phyloP scores from a whole-genome alignment of 164 flowering plant genomes.

The Tinospora cordifolia region DNA sequence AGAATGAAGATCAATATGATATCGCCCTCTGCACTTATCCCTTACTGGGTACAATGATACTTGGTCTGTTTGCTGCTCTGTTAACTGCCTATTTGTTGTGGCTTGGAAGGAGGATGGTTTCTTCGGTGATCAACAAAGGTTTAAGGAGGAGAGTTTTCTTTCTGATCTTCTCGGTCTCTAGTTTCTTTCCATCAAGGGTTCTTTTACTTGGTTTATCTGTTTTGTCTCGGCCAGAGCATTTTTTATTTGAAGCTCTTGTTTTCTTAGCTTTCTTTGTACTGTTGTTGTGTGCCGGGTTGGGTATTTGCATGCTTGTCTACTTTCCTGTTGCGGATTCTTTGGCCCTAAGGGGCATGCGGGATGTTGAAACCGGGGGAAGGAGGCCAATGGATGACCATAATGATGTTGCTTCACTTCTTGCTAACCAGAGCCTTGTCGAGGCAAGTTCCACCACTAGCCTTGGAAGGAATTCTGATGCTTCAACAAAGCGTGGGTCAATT shows the following conservation, averaged over 20 bases:
- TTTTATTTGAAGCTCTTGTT: conserved; percentile 55
- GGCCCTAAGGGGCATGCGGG: conserved; percentile 44
- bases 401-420: conserved; percentile 52
- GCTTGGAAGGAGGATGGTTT: conserved; percentile 65
- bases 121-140: conserved; percentile 74
- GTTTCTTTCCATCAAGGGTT: conserved; percentile 70
- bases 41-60: conserved; percentile 63
- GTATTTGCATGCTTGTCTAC: conserved; percentile 75
- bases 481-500: conserved; percentile 71
- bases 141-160: conserved; percentile 71
- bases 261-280: conserved; percentile 73
- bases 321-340: conserved; percentile 80
- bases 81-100: conserved; percentile 56
- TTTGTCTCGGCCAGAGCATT: conserved; percentile 48
- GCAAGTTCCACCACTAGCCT: conserved; percentile 33
- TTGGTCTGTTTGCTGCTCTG: conserved; percentile 56
- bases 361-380: conserved; percentile 51
- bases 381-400: conserved; percentile 28
- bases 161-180: conserved; percentile 57
- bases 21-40: conserved; percentile 79
- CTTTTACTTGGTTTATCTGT: conserved; percentile 79
- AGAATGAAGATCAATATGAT: conserved; percentile 8
- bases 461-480: conserved; percentile 54
- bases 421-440: conserved; percentile 48
- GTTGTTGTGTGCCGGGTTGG: conserved; percentile 54